Base-by-base conservation (phyloP, 371 early-diverging fungal genomes). In the Zopfochytrium polystomum region DNA sequence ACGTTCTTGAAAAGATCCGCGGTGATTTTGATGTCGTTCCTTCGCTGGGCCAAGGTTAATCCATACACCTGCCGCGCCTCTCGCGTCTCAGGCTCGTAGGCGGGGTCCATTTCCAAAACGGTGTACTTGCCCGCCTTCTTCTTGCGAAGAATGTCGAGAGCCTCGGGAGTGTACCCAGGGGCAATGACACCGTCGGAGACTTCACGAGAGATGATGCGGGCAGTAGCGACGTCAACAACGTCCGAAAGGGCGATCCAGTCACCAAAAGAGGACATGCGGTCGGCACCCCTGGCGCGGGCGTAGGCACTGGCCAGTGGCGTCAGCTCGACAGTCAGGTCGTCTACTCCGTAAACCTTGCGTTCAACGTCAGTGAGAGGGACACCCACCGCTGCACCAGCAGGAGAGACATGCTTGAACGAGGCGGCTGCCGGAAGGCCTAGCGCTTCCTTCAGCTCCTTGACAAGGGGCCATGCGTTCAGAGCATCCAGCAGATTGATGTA, bases 111-210 rank as follows among this genome's bases (percentile, higher is more conserved):
- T 71, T 91, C 82, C 60, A 97, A 74, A 32, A 97, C 90, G 47
- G 90, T 89, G 83, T 96, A 97, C 82, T 93, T 96, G 58, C 98
- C 98, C 47, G 80, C 87, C 87, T 97, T 97, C 86, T 97, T 97
- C 79, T 88, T 89, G 58, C 80, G 78, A 69, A 97, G 77, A 26
- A 96, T 82, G 49, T 86, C 96, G 64, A 97, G 80, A 27, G 98
- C 98, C 64, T 83, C 95, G 9, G 83, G 75, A 18, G 85, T 85
- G 63, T 90, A 97, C 3, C 82, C 90, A 11, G 96, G 95, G 25
- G 98, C 98, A 79, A 97, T 94, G 26, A 96, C 88, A 74, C 96
- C 96, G 73, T 96, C 96, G n/a, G 92, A 92, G 15, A 80, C 90
- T 70, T 97, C 98, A 56, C 90, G 86, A 38, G 90, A 87, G 71